phyloP scores from a whole-genome alignment of 306 rosid species.

The Trifolium fragiferum region DNA sequence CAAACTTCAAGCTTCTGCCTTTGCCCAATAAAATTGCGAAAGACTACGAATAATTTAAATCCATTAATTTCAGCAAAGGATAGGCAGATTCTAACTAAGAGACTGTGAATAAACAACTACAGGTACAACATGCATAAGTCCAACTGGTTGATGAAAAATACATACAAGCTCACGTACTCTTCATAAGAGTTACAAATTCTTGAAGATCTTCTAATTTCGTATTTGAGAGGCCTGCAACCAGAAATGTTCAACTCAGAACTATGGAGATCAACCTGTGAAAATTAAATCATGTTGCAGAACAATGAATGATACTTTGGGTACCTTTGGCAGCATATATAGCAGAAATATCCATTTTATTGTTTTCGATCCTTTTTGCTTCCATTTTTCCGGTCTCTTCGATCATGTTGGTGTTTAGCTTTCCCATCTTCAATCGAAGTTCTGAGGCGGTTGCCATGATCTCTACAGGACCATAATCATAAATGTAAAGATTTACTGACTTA shows the following conservation, averaged over 20 bases:
- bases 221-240: conserved; percentile 64
- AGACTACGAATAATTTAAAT: not conserved
- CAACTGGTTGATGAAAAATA: conserved; percentile 19
- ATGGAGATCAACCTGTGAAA: conserved; percentile 9
- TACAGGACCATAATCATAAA: conserved; percentile 43
- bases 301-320: conserved; percentile 40
- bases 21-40: not conserved
- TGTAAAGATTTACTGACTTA: conserved; percentile 23
- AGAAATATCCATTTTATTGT: conserved; percentile 43
- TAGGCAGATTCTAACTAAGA: conserved; percentile 21
- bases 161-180: conserved; percentile 46
- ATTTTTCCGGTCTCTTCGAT: conserved; percentile 50
- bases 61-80: not conserved
- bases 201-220: conserved; percentile 54
- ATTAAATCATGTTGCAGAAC: conserved; percentile 31
- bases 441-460: conserved; percentile 66
- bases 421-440: conserved; percentile 58
- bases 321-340: conserved; percentile 46
- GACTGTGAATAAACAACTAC: not conserved
- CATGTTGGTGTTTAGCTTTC: conserved; percentile 44
- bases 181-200: conserved; percentile 48
- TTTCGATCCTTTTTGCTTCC: conserved; percentile 45
- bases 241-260: conserved; percentile 21
- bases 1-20: not conserved
- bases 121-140: conserved; percentile 16